A percentile compares a stretch with the other conserved stretches of the same genome.
phyloP scores from a whole-genome alignment of 495 filamentous ascomycete genomes.

The Tirmania nivea region DNA sequence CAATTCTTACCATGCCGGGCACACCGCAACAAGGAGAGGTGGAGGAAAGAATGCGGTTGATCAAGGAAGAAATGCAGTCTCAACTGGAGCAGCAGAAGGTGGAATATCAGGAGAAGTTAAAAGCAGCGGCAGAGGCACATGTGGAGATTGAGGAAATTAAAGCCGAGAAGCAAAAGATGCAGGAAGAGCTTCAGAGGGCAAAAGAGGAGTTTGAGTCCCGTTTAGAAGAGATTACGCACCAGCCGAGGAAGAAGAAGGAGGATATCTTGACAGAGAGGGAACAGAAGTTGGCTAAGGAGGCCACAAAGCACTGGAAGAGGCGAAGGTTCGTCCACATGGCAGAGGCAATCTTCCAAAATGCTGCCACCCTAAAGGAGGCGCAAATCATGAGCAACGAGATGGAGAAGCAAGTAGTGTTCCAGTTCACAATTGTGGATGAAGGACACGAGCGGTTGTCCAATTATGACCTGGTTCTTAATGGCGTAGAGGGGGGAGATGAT shows the following conservation, averaged over 20 bases:
- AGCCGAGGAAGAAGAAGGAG: slow-evolving; percentile 24
- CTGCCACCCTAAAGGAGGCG: slow-evolving; percentile 74
- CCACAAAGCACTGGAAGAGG: slow-evolving; percentile 54
- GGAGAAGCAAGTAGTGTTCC: slow-evolving; percentile 83
- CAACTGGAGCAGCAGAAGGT: slow-evolving; percentile 75
- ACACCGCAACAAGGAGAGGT: slow-evolving; percentile 61
- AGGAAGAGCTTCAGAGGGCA: slow-evolving; percentile 56
- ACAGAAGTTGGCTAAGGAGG: slow-evolving; percentile 40
- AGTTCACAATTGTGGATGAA: slow-evolving; percentile 76
- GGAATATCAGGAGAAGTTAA: slow-evolving; percentile 61
- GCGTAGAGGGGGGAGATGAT: slow-evolving; percentile 69
- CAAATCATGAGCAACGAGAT: slow-evolving; percentile 96
- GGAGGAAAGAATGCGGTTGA: slow-evolving; percentile 48
- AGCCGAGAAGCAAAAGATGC: slow-evolving; percentile 70
- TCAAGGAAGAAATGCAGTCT: slow-evolving; percentile 68
- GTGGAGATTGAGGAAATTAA: slow-evolving; percentile 67
- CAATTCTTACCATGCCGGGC: slow-evolving; percentile 76
- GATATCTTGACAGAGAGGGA: slow-evolving; percentile 50
- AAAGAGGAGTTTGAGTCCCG: slow-evolving; percentile 54
- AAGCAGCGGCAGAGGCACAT: slow-evolving; percentile 51
- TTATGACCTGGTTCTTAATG: slow-evolving; percentile 89
- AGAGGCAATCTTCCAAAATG: slow-evolving; percentile 75
- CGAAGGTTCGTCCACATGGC: slow-evolving; percentile 84
- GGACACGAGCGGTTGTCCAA: slow-evolving; percentile 78
- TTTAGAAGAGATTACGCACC: slow-evolving; percentile 36